Conservation (phyloP, 225 moss, liverwort and hornwort species). For the Pseudoscleropodium purum region DNA sequence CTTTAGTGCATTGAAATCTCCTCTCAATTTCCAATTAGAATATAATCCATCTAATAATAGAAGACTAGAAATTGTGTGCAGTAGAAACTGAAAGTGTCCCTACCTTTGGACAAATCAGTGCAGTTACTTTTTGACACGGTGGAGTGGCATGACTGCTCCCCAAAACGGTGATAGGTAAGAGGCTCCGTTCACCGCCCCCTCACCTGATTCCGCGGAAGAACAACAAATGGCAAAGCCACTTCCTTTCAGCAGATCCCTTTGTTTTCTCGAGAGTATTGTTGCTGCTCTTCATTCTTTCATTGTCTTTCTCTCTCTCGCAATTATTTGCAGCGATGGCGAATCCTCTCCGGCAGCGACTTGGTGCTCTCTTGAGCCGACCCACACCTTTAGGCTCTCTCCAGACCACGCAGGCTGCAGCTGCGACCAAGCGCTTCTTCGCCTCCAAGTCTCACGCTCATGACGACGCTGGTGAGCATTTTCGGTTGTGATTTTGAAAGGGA, state of each 20-base stretch:
- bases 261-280: not conserved
- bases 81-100: not conserved
- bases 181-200: not conserved
- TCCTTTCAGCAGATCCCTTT: too few species aligned
- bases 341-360: slow-evolving; percentile 31
- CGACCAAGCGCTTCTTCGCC: slow-evolving; percentile 33
- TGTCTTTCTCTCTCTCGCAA: not conserved
- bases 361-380: slow-evolving; percentile 24
- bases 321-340: slow-evolving; percentile 27
- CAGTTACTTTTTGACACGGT: not conserved
- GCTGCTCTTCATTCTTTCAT: not conserved
- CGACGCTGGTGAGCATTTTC: slow-evolving; percentile 9
- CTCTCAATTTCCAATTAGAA: not conserved
- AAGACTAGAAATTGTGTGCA: not conserved
- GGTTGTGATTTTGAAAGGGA: not conserved
- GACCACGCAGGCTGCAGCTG: not conserved
- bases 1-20: not conserved
- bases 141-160: not conserved
- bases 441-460: slow-evolving; percentile 30
- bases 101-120: not conserved
- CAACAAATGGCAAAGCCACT: not conserved
- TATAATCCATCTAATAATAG: not conserved
- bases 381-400: not conserved
- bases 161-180: not conserved
- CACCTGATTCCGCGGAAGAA: not conserved